Evolutionary conservation across 257 asterid species (phyloP), one percentile per base, ranked within the genome.

Genomic region (Nicotiana undulata): DNA sequence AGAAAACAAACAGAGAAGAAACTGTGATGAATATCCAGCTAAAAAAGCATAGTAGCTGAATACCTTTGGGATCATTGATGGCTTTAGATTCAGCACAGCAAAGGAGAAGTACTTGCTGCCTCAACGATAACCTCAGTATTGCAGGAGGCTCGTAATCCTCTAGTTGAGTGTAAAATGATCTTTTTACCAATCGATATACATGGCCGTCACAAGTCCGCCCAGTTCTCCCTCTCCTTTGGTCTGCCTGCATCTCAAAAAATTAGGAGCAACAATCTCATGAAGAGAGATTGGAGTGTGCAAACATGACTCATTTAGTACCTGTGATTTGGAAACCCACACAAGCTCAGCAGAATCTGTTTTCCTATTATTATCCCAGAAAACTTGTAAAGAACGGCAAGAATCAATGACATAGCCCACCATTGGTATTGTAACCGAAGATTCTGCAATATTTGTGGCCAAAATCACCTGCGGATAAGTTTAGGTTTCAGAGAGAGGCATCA

Each of bases 381-480:
- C 97, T 91, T 93, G 98, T 88, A 95, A 90, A 76, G 99, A 93
- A 81, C 99, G 98, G 77, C 99, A 95, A 31, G 99, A 95, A 87
- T 95, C 99, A 83, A 95, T 90, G 81, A 95, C 97, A 86, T 91
- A 90, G 74, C 98, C 99, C 44, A 95, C 98, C 88, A 91, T 89
- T 65, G 99, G 99, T 89, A 95, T 95, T 29, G 99, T 95, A 78
- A 95, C 99, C 13, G 99, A 95, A 86, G 99, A 95, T 85, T 95
- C 99, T 63, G 98, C 99, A 84, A 95, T 95, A 79, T 95, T 95
- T 82, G 99, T 95, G 70, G 99, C 99, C 86, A 95, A 85, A 82
- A 95, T 95, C 49, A 95, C 94, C 99, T 95, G 93, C 83, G 80
- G 11, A 59, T 81, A 63, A 34, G 46, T 75, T 74, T 6, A 46